These are phyloP conservation scores for Rhododendron mucronatum DNA, from an alignment of 148 eudicot species.

Conservation along the genomic window DNA sequence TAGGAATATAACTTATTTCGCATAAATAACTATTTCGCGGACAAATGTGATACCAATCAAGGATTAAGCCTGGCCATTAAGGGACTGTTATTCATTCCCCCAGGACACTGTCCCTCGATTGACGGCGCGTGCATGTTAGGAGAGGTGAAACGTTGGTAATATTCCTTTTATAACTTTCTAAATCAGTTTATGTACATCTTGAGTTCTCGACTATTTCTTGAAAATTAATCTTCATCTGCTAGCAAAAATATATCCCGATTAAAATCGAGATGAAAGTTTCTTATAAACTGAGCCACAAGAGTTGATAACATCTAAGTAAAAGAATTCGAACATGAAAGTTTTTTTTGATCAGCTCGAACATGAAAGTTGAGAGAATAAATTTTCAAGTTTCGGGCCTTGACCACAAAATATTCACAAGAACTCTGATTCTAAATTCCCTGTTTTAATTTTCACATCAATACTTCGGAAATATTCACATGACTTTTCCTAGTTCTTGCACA, in stretches of 20 bases:
- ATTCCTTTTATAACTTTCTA: too few relatives aligned
- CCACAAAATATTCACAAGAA: neutral
- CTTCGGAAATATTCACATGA: neutral
- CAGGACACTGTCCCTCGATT: constrained; percentile 7
- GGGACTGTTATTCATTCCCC: neutral
- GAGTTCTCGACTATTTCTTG: too few relatives aligned
- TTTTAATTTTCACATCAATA: neutral
- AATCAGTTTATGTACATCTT: neutral
- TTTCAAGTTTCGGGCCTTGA: neutral
- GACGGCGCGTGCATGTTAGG: neutral
- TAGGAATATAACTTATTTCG: neutral
- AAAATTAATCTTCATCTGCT: too few relatives aligned
- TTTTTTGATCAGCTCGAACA: neutral
- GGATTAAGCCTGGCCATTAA: neutral
- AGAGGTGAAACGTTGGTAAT: neutral
- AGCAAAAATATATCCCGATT: neutral
- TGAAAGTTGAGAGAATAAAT: neutral
- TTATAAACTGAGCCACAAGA: neutral
- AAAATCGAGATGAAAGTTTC: neutral
- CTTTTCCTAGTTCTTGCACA: neutral
- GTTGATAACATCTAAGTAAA: neutral
- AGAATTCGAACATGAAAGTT: too few relatives aligned
- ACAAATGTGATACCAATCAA: neutral
- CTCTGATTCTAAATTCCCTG: too few relatives aligned
- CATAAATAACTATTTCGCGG: neutral